A percentile compares a stretch with the other conserved stretches of the same genome.
Evolutionary conservation across 1,284 basidiomycete genomes (phyloP).

Genomic region (Fomitiporia mediterranea): DNA sequence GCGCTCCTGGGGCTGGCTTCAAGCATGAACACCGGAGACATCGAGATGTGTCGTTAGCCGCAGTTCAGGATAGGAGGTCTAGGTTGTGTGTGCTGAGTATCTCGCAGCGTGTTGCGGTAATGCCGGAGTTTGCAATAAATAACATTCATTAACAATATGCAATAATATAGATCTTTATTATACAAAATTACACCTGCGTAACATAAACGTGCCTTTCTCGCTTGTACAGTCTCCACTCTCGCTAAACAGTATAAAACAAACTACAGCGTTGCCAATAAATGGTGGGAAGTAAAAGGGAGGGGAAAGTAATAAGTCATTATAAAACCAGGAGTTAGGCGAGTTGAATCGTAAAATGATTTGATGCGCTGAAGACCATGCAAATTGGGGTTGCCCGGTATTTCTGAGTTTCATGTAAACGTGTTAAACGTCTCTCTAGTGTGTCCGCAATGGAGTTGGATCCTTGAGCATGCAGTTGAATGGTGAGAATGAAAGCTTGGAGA

Average conservation of each 20-base stretch:
- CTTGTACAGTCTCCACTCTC: neutral
- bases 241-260: neutral
- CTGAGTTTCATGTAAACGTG: neutral
- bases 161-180: too few relatives aligned
- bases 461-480: neutral
- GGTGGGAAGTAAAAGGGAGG: neutral
- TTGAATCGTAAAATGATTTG: slow-evolving; percentile 16
- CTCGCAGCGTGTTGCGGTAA: neutral
- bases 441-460: slow-evolving; percentile 17
- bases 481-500: slow-evolving; percentile 30
- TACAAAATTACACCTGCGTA: slow-evolving; percentile 1
- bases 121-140: too few relatives aligned
- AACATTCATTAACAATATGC: too few relatives aligned
- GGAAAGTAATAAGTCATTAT: neutral
- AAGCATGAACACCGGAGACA: neutral
- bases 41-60: neutral
- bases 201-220: neutral
- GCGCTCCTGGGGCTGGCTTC: neutral
- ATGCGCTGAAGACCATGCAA: neutral
- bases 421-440: neutral
- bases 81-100: neutral
- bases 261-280: neutral
- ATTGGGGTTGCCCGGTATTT: too few relatives aligned
- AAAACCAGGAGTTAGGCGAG: slow-evolving; percentile 6
- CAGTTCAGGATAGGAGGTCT: neutral